phyloP scores from a whole-genome alignment of 176 grass and related monocot species.

The Secale cereale region DNA sequence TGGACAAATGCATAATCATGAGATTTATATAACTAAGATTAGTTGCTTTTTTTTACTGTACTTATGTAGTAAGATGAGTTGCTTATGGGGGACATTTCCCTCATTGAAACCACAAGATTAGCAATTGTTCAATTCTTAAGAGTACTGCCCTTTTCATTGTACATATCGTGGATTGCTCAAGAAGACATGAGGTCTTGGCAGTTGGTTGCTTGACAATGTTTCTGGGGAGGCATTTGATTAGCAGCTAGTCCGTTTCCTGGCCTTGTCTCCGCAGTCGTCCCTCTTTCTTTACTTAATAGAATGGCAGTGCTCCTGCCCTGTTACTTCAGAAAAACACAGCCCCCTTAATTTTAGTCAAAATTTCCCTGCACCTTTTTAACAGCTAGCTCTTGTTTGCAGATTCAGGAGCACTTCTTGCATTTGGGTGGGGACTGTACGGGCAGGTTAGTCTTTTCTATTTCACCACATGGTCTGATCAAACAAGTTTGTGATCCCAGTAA shows the following conservation, averaged over 20 bases:
- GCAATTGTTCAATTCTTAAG: neutral
- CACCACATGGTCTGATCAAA: neutral
- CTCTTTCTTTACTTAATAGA: neutral
- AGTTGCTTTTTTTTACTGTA: no score
- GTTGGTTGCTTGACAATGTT: neutral
- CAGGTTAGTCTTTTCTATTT: constrained; percentile 56
- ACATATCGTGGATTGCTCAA: neutral
- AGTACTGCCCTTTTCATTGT: neutral
- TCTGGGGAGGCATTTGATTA: neutral
- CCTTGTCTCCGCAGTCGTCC: neutral
- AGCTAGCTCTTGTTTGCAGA: constrained; percentile 43
- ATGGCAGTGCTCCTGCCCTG: neutral
- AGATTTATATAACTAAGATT: neutral
- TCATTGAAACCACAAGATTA: neutral
- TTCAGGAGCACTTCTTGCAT: constrained; percentile 82
- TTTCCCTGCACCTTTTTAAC: constrained; percentile 6
- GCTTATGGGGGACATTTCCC: constrained; percentile 5
- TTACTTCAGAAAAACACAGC: neutral
- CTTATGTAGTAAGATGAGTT: no score
- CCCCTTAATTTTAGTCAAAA: neutral
- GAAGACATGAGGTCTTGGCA: neutral
- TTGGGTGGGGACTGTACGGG: constrained; percentile 96
- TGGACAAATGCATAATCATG: neutral
- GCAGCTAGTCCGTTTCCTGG: neutral
- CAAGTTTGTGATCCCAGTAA: neutral